phyloP scores from a whole-genome alignment of 139 green algal species.

The Picochlorum sp. region DNA sequence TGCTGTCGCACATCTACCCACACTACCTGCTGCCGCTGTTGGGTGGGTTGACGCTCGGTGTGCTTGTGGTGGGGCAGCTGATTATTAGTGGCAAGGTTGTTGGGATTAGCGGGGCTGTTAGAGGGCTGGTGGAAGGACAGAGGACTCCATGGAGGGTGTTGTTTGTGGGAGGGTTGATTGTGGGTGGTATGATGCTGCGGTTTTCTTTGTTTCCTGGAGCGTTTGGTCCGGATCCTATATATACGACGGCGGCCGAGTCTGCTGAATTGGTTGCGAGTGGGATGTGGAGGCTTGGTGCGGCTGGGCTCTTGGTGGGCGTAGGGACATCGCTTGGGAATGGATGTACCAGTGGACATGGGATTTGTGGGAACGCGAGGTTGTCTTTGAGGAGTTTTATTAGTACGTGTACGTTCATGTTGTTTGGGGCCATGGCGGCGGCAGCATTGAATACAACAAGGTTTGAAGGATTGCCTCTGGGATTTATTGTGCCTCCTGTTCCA shows the following conservation, averaged over 20 bases:
- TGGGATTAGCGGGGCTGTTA: constrained; percentile 20
- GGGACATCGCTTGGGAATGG: constrained; percentile 61
- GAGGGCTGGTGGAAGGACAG: constrained; percentile 12
- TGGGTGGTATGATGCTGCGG: constrained; percentile 13
- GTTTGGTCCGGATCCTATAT: constrained; percentile 15
- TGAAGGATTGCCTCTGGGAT: constrained; percentile 6
- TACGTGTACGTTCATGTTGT: constrained; percentile 48
- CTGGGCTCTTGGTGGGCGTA: constrained; percentile 56
- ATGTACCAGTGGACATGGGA: constrained; percentile 71
- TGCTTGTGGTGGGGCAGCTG: constrained; percentile 5
- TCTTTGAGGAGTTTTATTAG: constrained; percentile 26
- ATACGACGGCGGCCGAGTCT: too few species aligned
- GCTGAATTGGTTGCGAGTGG: background rate
- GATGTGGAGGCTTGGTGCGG: background rate
- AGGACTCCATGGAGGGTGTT: constrained; percentile 12
- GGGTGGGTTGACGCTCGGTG: constrained; percentile 7
- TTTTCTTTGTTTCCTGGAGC: constrained; percentile 6
- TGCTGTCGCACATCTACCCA: background rate
- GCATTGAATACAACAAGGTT: constrained; percentile 7
- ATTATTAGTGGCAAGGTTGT: constrained; percentile 13
- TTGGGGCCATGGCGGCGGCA: constrained; percentile 31
- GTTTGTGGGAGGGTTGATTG: constrained; percentile 20
- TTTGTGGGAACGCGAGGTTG: constrained; percentile 44
- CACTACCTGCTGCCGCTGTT: background rate
- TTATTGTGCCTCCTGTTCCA: constrained; percentile 4